Base-by-base conservation (phyloP, 345 rosid species). In the Cardiospermum halicacabum region DNA sequence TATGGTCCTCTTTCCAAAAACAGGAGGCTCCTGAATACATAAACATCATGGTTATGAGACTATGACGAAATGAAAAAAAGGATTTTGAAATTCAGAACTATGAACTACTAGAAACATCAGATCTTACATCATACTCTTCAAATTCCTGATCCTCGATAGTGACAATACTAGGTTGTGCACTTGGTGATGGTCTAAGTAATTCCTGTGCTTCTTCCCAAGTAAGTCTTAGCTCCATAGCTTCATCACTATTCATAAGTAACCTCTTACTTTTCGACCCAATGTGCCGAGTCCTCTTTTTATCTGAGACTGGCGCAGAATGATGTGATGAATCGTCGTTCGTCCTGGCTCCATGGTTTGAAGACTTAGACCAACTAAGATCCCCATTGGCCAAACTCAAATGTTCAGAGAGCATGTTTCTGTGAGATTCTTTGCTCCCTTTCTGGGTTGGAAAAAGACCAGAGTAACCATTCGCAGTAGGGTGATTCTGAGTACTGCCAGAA, bases 201-300 rank as follows among this genome's bases (percentile, higher is more conserved):
- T 85, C 93, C 63, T 92, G 93, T 65, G 98, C 84, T 86, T 92
- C 96, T 63, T 89, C 89, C 96, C 96, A 92, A 30, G 91, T 92
- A 51, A 89, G 71, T 72, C 85, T 81, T 54, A 89, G 78, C 80
- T 84, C 96, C 81, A 82, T 63, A 51, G 84, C 81, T 43, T 89
- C 98, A 67, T 83, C 91, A 68, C 79, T 75, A 62, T 82, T 83
- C 81, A 82, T 79, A 56, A 80, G 82, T 56, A 88, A 45, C 77
- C 98, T 84, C 85, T 88, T 84, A 54, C 72, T 81, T 78, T 88
- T 89, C 31, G 85, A 75, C 69, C 98, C 95, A 63, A 87, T 87
- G 67, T 87, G 89, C 40, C 85, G 79, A 40, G 87, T 69, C 74
- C 78, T 84, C 79, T 86, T 92, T 83, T 85, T 87, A 57, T 79